These are phyloP conservation scores for Bacidia gigantensis DNA, from an alignment of 495 filamentous ascomycete species.

Conservation along the genomic window DNA sequence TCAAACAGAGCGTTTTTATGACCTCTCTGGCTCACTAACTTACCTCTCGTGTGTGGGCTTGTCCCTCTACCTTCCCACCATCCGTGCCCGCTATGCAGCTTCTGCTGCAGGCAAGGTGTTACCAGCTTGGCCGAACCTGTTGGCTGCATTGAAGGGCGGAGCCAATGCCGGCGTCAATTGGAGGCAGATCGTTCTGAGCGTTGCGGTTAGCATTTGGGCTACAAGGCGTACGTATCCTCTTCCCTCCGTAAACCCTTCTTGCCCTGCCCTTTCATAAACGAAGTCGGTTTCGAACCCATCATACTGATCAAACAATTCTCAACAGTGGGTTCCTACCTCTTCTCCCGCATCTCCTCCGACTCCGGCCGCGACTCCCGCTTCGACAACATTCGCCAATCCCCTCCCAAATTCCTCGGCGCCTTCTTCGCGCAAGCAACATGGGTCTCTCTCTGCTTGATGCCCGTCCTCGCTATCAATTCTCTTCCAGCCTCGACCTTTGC, in stretches of 20 bases:
- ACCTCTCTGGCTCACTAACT: constrained; percentile 47
- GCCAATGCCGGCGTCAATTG: constrained; percentile 35
- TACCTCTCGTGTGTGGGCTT: constrained; percentile 43
- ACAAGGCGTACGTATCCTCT: constrained; percentile 31
- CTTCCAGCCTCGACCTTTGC: constrained; percentile 37
- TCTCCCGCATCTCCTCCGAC: constrained; percentile 35
- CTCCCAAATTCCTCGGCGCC: constrained; percentile 37
- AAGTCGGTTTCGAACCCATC: neutral
- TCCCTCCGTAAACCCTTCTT: neutral
- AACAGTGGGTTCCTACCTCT: constrained; percentile 46
- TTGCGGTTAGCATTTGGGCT: constrained; percentile 43
- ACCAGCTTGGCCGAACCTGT: constrained; percentile 35
- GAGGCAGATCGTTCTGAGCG: constrained; percentile 45
- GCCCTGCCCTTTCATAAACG: neutral
- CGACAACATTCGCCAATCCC: constrained; percentile 40
- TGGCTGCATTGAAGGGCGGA: constrained; percentile 25
- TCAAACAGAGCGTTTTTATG: constrained; percentile 49
- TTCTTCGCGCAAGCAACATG: constrained; percentile 48
- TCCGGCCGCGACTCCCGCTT: constrained; percentile 47
- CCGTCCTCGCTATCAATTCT: constrained; percentile 44
- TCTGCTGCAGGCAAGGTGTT: constrained; percentile 23
- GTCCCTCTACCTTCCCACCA: constrained; percentile 42
- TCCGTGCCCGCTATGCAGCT: constrained; percentile 35
- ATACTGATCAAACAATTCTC: neutral
- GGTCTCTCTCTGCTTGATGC: constrained; percentile 48